Evolutionary conservation across 202 grass and related monocot genomes (phyloP).

Genomic region (Saccharum hybrid): DNA sequence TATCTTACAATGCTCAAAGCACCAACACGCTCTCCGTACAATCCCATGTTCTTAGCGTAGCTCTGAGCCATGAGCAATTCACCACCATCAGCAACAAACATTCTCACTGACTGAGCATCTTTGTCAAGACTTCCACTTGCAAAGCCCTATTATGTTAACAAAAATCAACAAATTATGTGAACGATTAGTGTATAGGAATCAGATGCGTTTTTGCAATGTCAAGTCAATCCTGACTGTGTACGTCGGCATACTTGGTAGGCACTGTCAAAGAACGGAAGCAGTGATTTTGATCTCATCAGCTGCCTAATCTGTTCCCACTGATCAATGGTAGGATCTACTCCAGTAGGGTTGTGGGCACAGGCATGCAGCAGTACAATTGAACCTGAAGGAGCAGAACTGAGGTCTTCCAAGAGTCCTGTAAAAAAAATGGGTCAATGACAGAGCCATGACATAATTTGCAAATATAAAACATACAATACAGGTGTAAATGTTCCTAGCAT

Average conservation of each 20-base stretch:
- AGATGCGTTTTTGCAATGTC: background rate
- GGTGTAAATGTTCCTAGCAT: conserved; percentile 2
- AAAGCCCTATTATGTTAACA: conserved; percentile 70
- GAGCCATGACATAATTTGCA: background rate
- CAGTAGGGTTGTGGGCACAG: conserved; percentile 98
- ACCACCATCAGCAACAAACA: conserved; percentile 97
- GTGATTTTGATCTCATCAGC: conserved; percentile 76
- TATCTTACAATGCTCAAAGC: conserved; percentile 95
- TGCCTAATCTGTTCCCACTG: conserved; percentile 93
- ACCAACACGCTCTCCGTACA: conserved; percentile 97
- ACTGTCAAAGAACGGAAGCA: conserved; percentile 99
- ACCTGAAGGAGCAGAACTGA: conserved; percentile 73
- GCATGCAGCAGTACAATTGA: conserved; percentile 97
- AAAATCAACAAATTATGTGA: conserved; percentile 25
- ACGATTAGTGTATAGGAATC: background rate
- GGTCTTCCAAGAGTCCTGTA: conserved; percentile 85
- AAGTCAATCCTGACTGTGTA: conserved; percentile 21
- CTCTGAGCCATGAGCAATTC: conserved; percentile 95
- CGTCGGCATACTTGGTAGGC: conserved; percentile 79
- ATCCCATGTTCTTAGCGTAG: conserved; percentile 99
- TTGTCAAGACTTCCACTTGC: conserved; percentile 92
- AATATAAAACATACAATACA: background rate
- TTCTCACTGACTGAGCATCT: conserved; percentile 84
- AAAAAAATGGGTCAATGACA: conserved; percentile 23
- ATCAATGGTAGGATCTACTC: conserved; percentile 85